Evolutionary conservation across 169 alveolate species (phyloP), one percentile per base, ranked within the genome.

Genomic region (Sarcocystis neurona): DNA sequence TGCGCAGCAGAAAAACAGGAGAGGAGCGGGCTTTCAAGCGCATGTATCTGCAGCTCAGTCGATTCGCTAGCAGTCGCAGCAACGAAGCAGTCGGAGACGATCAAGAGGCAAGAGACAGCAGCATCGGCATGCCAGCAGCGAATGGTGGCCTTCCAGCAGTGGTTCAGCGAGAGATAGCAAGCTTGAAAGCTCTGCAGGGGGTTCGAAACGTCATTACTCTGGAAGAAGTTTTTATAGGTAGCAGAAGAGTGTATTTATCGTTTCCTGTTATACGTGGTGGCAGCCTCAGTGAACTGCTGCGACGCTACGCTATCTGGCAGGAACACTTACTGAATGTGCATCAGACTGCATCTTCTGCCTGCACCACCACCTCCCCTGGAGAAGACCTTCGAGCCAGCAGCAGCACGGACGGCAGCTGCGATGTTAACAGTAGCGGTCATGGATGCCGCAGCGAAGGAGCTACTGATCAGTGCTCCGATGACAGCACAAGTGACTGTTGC

Each of bases 241-340:
- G 74, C 41, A 43, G 78, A 6, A 37, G 92, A 32, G 88, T 50
- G 8, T 88, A 88, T 47, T n/a, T 88, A 44, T 82, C 84, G 50
- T 88, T 88, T 53, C 92, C 92, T 18, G 46, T 79, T 23, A 66
- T 88, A 3, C 56, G 79, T 20, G 92, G 92, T 1, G 92, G 92
- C 20, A 88, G 79, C 27, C 89, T 88, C 37, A 80, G 72, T 10
- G 92, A 88, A 39, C 37, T 44, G 41, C 27, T 84, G 53, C 18
- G 82, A 6, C 2, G 84, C 37, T 84, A 46, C 70, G 79, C 82
- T 34, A 20, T 60, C 46, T 84, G 89, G 89, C 60, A 48, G 37
- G 89, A 58, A 15, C 53, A 84, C 34, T 44, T 63, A n/a, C 46
- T 72, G 37, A 39, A 18, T 18, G 23, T 0, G 23, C 82, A 72